Evolutionary conservation across 2,329 filamentous ascomycete species (phyloP).

Genomic region (Chalaropsis thielavioides): DNA sequence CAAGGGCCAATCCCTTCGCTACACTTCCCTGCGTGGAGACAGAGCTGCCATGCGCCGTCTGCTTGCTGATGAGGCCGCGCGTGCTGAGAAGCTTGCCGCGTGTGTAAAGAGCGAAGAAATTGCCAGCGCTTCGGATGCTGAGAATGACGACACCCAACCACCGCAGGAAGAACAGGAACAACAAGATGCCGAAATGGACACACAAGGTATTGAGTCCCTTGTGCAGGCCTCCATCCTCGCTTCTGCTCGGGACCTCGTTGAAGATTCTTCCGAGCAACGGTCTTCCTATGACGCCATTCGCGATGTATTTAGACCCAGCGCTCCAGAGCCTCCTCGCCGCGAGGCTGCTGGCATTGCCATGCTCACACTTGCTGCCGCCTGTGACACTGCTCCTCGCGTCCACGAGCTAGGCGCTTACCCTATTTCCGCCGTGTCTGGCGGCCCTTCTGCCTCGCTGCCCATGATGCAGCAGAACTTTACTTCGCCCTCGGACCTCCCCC

Average conservation of each 20-base stretch:
- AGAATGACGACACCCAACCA: neutral
- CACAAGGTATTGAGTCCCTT: constrained; percentile 8
- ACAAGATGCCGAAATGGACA: neutral
- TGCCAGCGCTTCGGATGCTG: neutral
- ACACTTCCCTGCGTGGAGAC: constrained; percentile 8
- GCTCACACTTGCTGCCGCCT: constrained; percentile 9
- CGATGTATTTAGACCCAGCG: constrained; percentile 27
- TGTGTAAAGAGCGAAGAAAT: neutral
- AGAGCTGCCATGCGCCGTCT: constrained; percentile 12
- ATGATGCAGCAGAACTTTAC: constrained; percentile 4
- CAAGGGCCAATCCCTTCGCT: constrained; percentile 15
- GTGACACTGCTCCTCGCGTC: constrained; percentile 3
- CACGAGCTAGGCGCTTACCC: neutral
- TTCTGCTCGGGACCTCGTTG: constrained; percentile 11
- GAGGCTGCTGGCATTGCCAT: constrained; percentile 13
- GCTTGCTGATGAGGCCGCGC: constrained; percentile 6
- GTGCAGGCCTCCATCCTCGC: constrained; percentile 11
- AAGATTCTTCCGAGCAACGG: constrained; percentile 13
- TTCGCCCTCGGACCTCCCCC: neutral
- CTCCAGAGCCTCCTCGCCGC: constrained; percentile 23
- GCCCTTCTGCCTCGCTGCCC: neutral
- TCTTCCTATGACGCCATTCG: constrained; percentile 24
- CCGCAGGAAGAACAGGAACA: constrained; percentile 6
- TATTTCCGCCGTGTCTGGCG: neutral
- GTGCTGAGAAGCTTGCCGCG: constrained; percentile 3